Percentiles rank a stretch among this genome's conserved stretches.
phyloP scores from a whole-genome alignment of 2,329 filamentous ascomycete genomes.

The Geoglossum cookeanum region DNA sequence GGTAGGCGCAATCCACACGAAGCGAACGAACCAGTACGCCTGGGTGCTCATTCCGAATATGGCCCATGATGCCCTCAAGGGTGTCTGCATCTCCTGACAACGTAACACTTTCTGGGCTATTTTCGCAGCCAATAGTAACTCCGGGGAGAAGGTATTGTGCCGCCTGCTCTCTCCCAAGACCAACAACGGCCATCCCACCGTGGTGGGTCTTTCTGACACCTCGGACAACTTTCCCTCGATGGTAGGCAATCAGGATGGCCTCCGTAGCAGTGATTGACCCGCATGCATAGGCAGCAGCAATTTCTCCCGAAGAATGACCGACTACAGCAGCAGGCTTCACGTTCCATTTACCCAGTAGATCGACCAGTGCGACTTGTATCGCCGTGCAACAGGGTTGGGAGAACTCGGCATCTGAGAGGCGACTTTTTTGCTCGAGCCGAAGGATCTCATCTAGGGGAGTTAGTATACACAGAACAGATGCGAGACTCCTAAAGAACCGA shows the following conservation, averaged over 20 bases:
- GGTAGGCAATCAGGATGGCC: constrained; percentile 23
- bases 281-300: constrained; percentile 16
- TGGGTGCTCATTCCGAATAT: constrained; percentile 21
- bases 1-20: constrained; percentile 17
- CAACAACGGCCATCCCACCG: constrained; percentile 2
- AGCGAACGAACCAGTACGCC: constrained; percentile 21
- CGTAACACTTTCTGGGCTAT: constrained; percentile 12
- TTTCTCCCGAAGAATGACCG: constrained; percentile 18
- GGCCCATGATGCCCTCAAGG: constrained; percentile 13
- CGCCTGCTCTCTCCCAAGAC: not conserved
- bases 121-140: not conserved
- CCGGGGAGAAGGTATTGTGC: not conserved
- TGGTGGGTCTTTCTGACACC: not conserved
- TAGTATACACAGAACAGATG: too few relatives aligned
- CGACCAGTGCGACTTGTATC: constrained; percentile 4
- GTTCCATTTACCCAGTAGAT: not conserved
- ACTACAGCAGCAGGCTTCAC: constrained; percentile 11
- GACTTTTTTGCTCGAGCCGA: not conserved
- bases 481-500: too few relatives aligned
- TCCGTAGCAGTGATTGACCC: constrained; percentile 12
- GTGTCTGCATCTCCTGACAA: constrained; percentile 12
- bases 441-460: not conserved
- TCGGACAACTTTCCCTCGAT: constrained; percentile 17
- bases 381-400: constrained; percentile 3
- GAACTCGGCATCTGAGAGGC: not conserved